phyloP scores from a whole-genome alignment of 345 rosid genomes.

The Trapa incisa region DNA sequence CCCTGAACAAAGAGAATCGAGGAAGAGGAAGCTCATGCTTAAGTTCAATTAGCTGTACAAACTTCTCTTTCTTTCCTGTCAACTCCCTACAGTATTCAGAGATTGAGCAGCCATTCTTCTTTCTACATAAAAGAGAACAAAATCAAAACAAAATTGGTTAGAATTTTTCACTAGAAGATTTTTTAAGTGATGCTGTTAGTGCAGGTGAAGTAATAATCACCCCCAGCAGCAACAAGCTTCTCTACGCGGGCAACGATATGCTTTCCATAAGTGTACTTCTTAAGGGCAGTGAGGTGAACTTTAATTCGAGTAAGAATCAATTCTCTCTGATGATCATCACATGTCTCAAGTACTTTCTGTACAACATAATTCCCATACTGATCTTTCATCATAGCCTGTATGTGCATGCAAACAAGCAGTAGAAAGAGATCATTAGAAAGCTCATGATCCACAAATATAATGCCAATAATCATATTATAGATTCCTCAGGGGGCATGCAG shows the following conservation, averaged over 20 bases:
- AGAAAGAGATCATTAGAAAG: neutral
- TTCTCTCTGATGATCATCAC: slow-evolving; percentile 67
- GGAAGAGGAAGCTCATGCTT: slow-evolving; percentile 4
- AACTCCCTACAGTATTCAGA: slow-evolving; percentile 11
- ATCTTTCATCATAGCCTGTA: slow-evolving; percentile 84
- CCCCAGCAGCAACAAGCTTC: slow-evolving; percentile 83
- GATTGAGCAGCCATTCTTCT: slow-evolving; percentile 60
- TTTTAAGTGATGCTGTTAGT: neutral
- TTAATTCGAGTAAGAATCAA: slow-evolving; percentile 57
- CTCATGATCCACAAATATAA: neutral
- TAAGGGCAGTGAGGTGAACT: slow-evolving; percentile 64
- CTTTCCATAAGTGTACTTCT: slow-evolving; percentile 79
- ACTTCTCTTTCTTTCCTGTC: slow-evolving; percentile 26
- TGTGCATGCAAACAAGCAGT: neutral
- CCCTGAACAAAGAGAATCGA: neutral
- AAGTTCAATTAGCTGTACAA: slow-evolving; percentile 57
- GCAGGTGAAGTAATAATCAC: slow-evolving; percentile 17
- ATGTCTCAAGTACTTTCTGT: slow-evolving; percentile 73
- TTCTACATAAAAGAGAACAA: slow-evolving; percentile 23
- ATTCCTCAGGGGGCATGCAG: neutral
- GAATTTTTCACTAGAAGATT: neutral
- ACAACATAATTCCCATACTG: slow-evolving; percentile 85
- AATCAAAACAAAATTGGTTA: neutral
- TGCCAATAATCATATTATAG: neutral
- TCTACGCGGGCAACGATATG: slow-evolving; percentile 83